Conservation (phyloP, 75 land plant species). For the Pseudotsuga menziesii region DNA sequence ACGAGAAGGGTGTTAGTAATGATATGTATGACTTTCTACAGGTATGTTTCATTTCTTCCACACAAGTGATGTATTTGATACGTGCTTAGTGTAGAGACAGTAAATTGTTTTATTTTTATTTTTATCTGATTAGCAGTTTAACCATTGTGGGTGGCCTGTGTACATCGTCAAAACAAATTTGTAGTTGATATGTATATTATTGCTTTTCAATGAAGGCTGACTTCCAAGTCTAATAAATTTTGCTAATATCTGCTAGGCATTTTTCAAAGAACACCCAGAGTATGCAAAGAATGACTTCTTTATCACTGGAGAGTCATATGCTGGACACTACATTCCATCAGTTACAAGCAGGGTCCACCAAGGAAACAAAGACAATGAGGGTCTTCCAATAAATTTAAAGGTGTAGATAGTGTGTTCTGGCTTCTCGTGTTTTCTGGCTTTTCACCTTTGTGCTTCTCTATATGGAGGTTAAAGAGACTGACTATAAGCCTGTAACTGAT, state of each 20-base stretch:
- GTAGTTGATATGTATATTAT: too few relatives aligned
- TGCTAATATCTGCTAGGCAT: conserved; percentile 50
- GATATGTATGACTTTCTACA: conserved; percentile 91
- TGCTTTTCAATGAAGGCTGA: too few relatives aligned
- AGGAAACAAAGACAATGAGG: conserved; percentile 85
- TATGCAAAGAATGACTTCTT: conserved; percentile 80
- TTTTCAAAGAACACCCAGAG: conserved; percentile 82
- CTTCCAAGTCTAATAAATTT: not conserved
- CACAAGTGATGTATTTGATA: too few relatives aligned
- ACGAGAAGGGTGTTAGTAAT: conserved; percentile 71
- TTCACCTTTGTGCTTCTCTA: not conserved
- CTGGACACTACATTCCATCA: conserved; percentile 98
- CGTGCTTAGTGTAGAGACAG: too few relatives aligned
- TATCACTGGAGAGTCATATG: conserved; percentile 99
- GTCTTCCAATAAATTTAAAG: conserved; percentile 85
- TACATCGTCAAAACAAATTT: too few relatives aligned
- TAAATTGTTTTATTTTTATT: too few relatives aligned
- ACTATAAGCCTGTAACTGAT: not conserved
- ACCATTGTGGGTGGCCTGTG: too few relatives aligned
- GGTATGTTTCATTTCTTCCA: conserved; percentile 23
- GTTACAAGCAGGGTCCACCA: conserved; percentile 79
- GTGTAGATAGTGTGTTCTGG: conserved; percentile 23
- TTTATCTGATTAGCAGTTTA: too few relatives aligned
- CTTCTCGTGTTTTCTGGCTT: not conserved
- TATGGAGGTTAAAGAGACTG: too few relatives aligned